A percentile compares a stretch with the other conserved stretches of the same genome.
These are phyloP conservation scores for Ceratobasidium sp. DNA, from an alignment of 1,284 basidiomycete genomes.

Conservation along the genomic window DNA sequence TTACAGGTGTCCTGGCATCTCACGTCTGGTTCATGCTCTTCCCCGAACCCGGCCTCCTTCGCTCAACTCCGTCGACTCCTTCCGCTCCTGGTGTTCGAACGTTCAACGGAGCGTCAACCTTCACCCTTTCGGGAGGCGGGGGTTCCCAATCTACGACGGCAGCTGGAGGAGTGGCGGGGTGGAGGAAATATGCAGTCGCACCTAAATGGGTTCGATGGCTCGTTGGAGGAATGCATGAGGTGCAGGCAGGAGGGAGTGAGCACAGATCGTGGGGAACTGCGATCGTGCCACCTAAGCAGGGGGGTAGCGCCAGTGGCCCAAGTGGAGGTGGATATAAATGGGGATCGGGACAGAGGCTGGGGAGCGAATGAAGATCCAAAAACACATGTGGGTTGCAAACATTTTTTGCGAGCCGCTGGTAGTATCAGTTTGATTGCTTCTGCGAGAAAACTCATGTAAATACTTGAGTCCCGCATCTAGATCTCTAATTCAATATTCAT, in stretches of 20 bases:
- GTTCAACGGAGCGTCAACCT: slow-evolving; percentile 30
- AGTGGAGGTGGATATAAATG: slow-evolving; percentile 60
- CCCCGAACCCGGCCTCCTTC: slow-evolving; percentile 32
- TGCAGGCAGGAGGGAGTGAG: slow-evolving; percentile 51
- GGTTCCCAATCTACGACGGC: slow-evolving; percentile 53
- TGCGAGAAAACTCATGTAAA: no score
- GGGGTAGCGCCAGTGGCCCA: slow-evolving; percentile 48
- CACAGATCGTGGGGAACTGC: slow-evolving; percentile 50
- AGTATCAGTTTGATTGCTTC: no score
- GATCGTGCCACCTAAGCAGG: slow-evolving; percentile 54
- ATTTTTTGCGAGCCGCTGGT: no score
- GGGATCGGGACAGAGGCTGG: slow-evolving; percentile 64
- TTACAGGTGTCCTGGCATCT: slow-evolving; percentile 81
- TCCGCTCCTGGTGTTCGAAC: slow-evolving; percentile 21
- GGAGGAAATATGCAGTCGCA: slow-evolving; percentile 50
- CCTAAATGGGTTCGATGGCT: slow-evolving; percentile 44
- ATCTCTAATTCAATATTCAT: no score
- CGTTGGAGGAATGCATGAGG: slow-evolving; percentile 53
- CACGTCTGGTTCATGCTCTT: slow-evolving; percentile 82
- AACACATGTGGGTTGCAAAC: background rate
- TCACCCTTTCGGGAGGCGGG: slow-evolving; percentile 58
- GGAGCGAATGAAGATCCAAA: slow-evolving; percentile 49
- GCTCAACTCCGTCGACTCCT: slow-evolving; percentile 53
- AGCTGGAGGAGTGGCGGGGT: slow-evolving; percentile 52
- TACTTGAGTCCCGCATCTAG: no score